Evolutionary conservation across 306 rosid species (phyloP).

Genomic region (Prinsepia uniflora): DNA sequence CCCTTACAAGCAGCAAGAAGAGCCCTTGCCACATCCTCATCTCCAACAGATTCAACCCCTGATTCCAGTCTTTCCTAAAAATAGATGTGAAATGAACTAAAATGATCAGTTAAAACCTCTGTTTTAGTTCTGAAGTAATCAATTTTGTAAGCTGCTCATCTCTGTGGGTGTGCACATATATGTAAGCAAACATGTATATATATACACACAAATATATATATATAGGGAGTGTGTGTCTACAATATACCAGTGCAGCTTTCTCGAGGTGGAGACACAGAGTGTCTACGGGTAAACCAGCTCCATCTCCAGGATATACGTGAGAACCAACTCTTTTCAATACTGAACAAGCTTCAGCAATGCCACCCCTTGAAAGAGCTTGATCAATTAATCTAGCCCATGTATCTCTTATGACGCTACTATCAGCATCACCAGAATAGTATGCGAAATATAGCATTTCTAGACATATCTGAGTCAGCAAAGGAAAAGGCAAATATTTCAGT

Average conservation of each 20-base stretch:
- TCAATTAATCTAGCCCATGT: constrained; percentile 93
- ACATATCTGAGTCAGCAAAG: constrained; percentile 60
- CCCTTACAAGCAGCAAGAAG: constrained; percentile 92
- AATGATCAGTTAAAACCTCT: not conserved
- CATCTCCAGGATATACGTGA: constrained; percentile 89
- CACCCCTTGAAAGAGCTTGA: constrained; percentile 90
- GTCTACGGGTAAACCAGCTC: constrained; percentile 74
- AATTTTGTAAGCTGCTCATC: not conserved
- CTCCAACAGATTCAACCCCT: constrained; percentile 80
- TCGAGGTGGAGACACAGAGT: constrained; percentile 90
- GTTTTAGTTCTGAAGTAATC: not conserved
- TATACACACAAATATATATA: not conserved
- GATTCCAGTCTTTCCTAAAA: constrained; percentile 75
- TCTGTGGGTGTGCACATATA: not conserved
- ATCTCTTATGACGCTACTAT: constrained; percentile 78
- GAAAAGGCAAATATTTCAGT: constrained; percentile 24
- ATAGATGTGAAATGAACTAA: constrained; percentile 14
- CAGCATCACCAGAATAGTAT: constrained; percentile 80
- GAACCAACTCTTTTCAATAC: constrained; percentile 93
- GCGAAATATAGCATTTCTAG: constrained; percentile 94
- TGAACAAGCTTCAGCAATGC: constrained; percentile 92
- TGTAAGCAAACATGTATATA: not conserved
- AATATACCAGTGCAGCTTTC: constrained; percentile 83
- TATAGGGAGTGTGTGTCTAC: not conserved
- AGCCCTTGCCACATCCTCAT: constrained; percentile 91